Evolutionary conservation across 2,329 filamentous ascomycete genomes (phyloP), one percentile per base, ranked within the genome.

Genomic region (Hypoxylon sp.): DNA sequence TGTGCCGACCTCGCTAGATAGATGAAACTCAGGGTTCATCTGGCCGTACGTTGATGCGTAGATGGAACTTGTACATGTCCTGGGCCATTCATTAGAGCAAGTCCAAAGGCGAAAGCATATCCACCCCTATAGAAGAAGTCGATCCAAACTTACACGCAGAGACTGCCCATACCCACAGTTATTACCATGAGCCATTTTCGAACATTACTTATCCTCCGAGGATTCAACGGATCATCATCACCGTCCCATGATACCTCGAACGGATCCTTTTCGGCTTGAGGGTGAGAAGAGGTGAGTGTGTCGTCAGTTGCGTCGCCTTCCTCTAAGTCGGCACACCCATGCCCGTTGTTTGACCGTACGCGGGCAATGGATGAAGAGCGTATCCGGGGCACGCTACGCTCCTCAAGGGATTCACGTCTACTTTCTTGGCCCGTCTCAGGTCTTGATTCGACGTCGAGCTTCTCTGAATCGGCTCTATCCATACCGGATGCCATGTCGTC

Each of bases 1-100:
- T 2, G 93, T 94, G 11, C 91, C 93, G 25, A 97, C 86, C 55
- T 93, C 84, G 62, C 88, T 86, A 0, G 92, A 91, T 74, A 88
- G 87, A 71, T 88, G 82, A 74, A 97, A 97, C 66, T 97, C 92
- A 27, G 84, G 81, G 69, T 91, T 89, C 80, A 97, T 89, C 79
- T 96, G 92, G 17, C 76, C 77, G 79, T 97, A 98, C 0, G 92
- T 96, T 11, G 89, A 89, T 0, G 94, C 95, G 80, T 98, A 97
- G 74, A 97, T 89, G n/a, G 94, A 96, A 53, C 92, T 95, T 1
- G 92, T 89, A 77, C 91, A 94, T 7, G 94, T 97, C 60, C 92
- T 94, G 74, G 1, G 8, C 4, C 58, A 22, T n/a, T 57, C 13
- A 20, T 74, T 64, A 72, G 61, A 59, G 49, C 20, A 27, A 49